Base-by-base conservation (phyloP, 2,329 filamentous ascomycete species). In the Aspergillus nomiae region DNA sequence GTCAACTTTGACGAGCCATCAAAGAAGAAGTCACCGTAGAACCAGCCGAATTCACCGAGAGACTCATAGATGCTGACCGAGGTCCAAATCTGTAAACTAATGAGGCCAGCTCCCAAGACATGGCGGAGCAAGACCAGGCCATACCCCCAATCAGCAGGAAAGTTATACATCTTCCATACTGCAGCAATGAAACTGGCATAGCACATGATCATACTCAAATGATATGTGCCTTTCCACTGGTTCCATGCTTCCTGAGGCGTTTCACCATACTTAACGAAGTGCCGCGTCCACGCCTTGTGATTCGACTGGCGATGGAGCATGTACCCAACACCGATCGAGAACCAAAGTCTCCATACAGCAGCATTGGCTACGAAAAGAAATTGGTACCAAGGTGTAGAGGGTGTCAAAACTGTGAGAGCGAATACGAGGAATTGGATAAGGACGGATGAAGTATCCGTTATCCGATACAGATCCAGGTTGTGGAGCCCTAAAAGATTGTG, bases 21-120 rank as follows among this genome's bases (percentile, higher is more conserved):
- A 75, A 95, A 97, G 84, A 99, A 98, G 83, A 98, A 99, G 76
- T 99, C 95, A 21, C 95, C 95, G 74, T 94, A 98, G 83, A 98
- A 98, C 94, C 94, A 99, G 71, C 95, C 95, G 73, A 98, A 99
- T 74, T 99, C 95, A 61, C 95, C 95, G 0, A 99, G 87, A 2
- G 92, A 96, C 57, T 97, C 93, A 77, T 98, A 96, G 69, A 98
- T 94, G 77, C 93, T 97, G 67, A 91, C 84, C 1, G 92, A 90
- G 1, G 94, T 97, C 95, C 95, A 99, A 21, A 96, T 79, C 73
- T 99, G 95, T 57, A 99, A 85, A 12, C 90, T 89, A 63, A 98
- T 88, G 67, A 98, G 83, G 58, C 91, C 87, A 56, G 86, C 83
- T 50, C 95, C 95, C 38, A 98, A 75, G 30, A 97, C 91, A 73